Evolutionary conservation across 306 rosid species (phyloP).

Genomic region (Medicago lupulina): DNA sequence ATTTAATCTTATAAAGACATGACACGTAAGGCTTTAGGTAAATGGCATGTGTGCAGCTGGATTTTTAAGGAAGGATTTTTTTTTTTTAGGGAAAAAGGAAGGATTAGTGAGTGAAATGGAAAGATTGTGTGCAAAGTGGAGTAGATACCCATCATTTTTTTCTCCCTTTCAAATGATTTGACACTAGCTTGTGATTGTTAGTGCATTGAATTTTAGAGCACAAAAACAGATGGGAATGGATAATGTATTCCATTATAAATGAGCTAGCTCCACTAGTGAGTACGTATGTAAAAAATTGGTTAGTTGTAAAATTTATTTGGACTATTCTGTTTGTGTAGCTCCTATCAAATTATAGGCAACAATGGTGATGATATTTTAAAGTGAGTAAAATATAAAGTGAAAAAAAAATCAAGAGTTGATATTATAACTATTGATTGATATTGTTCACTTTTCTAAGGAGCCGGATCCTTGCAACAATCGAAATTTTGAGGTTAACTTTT

Average conservation of each 20-base stretch:
- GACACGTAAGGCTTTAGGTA: neutral
- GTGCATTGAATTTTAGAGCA: neutral
- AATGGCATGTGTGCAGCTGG: slow-evolving; percentile 11
- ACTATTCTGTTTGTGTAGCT: no score
- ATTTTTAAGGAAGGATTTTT: slow-evolving; percentile 4
- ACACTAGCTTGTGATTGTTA: neutral
- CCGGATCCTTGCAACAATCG: no score
- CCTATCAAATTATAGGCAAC: no score
- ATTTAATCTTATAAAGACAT: neutral
- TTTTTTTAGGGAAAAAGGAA: no score
- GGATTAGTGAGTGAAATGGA: neutral
- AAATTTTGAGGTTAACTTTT: no score
- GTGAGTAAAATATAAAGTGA: no score
- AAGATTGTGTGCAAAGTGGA: neutral
- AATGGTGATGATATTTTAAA: no score
- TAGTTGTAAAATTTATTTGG: no score
- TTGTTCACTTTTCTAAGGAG: no score
- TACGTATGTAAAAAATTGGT: no score
- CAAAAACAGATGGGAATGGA: neutral
- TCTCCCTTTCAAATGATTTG: slow-evolving; percentile 1
- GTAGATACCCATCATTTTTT: neutral
- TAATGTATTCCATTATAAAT: neutral
- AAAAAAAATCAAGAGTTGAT: no score
- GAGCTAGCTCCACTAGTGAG: neutral
- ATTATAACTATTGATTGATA: no score